These are phyloP conservation scores for Clathrospora elynae DNA, from an alignment of 2,329 filamentous ascomycete genomes.

Conservation along the genomic window DNA sequence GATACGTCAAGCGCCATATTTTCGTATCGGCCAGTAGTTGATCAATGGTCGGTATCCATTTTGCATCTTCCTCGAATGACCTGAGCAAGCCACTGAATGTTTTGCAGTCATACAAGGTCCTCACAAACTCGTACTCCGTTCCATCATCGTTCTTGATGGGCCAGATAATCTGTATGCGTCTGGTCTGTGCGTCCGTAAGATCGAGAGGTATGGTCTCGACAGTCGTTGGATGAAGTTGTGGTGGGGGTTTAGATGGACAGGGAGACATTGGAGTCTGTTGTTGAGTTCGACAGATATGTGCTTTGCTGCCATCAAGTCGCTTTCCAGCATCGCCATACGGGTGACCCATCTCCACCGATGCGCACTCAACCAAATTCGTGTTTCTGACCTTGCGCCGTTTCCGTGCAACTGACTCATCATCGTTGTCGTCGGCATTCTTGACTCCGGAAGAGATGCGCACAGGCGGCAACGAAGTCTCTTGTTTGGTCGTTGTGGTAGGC, in stretches of 20 bases:
- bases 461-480: not conserved
- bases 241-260: not conserved
- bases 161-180: constrained; percentile 15
- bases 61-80: constrained; percentile 4
- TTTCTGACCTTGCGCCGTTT: constrained; percentile 5
- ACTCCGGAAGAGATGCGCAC: not conserved
- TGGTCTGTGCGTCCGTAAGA: constrained; percentile 16
- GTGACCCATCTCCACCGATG: not conserved
- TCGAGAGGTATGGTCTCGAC: not conserved
- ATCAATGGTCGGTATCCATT: constrained; percentile 7
- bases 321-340: not conserved
- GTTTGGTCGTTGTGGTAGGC: not conserved
- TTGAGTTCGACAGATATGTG: not conserved
- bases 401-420: not conserved
- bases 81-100: constrained; percentile 11
- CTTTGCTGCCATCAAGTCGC: no score
- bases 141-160: constrained; percentile 9
- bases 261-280: not conserved
- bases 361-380: not conserved
- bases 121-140: constrained; percentile 11
- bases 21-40: constrained; percentile 9
- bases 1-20: constrained; percentile 17
- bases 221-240: not conserved
- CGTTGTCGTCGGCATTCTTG: not conserved
- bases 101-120: constrained; percentile 14